Base-by-base conservation (phyloP, 805 yeast genomes). In the Pichia occidentalis region DNA sequence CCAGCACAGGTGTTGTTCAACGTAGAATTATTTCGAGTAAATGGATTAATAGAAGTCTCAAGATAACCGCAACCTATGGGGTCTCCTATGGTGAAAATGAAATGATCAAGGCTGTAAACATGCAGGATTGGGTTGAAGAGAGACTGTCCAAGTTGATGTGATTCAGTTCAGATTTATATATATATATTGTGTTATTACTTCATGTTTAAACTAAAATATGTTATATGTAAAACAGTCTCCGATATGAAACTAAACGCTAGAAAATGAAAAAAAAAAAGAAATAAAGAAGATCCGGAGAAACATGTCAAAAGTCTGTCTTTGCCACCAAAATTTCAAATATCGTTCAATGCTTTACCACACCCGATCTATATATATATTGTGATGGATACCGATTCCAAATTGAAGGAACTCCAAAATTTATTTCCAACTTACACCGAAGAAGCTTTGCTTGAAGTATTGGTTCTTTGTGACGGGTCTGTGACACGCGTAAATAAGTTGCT, bases 1-100 rank as follows among this genome's bases (percentile, higher is more conserved):
- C 92, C 20, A 60, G 94, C 47, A 57, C 87, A 43, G 86, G 81
- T 2, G 75, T 80, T 28, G 80, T 80, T 46, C 95, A 86, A 61
- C 67, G 97, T 39, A 80, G 81, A 2, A 68, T 73, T 36, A 71
- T 85, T 16, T 65, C 88, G 44, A 58, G 64, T 26, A 53, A 57
- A 19, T 83, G 84, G 77, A 61, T 78, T 23, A 59, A 63, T 19
- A 70, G 73, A 29, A 65, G 63, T 36, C 52, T 81, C 38, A 47
- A 48, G 4, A 47, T 66, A 7, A 56, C 56, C n/a, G 67, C 61
- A 3, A 67, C 67, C 24, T 73, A 63, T 52, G 79, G 80, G 7
- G 55, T 80, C 5, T 80, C 80, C 51, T 72, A 71, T 45, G 94
- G 94, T 17, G 90, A 83, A 45, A 67, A 65, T 32, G 67, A 75